Percentiles rank a stretch among this genome's conserved stretches.
Evolutionary conservation across 352 stramenopile species (phyloP).

Genomic region (Pythium volutum): DNA sequence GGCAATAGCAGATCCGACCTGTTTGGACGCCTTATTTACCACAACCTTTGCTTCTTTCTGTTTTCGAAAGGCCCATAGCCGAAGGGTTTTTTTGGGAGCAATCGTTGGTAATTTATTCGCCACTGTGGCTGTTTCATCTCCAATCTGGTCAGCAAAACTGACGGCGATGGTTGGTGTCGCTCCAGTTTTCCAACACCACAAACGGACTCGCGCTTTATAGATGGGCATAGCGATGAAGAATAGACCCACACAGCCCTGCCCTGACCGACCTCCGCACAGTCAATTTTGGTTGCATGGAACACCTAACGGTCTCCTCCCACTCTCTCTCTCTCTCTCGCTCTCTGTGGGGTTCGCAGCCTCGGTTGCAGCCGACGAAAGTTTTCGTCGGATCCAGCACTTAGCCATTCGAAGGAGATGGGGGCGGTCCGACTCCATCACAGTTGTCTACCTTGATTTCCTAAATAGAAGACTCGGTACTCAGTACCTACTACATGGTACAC

Average conservation of each 20-base stretch:
- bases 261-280: too few species aligned
- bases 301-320: too few species aligned
- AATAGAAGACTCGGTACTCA: not conserved
- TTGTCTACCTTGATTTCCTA: not conserved
- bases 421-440: not conserved
- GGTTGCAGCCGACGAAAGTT: too few species aligned
- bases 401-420: too few species aligned
- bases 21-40: not conserved
- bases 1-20: conserved; percentile 15
- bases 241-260: too few species aligned
- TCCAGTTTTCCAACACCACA: too few species aligned
- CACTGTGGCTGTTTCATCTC: not conserved
- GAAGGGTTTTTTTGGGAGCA: not conserved
- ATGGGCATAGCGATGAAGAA: too few species aligned
- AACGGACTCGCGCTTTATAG: too few species aligned
- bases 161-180: not conserved
- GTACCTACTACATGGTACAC: not conserved
- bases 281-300: too few species aligned
- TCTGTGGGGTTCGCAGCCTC: too few species aligned
- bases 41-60: conserved; percentile 7
- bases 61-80: not conserved
- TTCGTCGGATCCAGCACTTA: too few species aligned
- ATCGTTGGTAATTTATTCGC: conserved; percentile 12
- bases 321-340: too few species aligned
- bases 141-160: not conserved